Conservation (phyloP, 2,329 filamentous ascomycete genomes). For the Aspergillus ochraceus region DNA sequence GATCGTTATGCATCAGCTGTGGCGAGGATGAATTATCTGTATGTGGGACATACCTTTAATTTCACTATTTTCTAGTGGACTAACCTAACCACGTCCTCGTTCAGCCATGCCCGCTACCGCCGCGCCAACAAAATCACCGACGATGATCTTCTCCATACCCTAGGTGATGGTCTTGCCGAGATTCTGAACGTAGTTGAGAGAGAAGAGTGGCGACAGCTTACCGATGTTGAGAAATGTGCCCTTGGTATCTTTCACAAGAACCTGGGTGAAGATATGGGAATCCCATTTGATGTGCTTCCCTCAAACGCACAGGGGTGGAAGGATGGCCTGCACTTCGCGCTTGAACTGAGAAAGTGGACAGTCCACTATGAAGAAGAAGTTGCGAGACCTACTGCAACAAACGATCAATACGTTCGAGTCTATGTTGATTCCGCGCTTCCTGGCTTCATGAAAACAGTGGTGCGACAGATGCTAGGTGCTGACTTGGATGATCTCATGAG, state of each 20-base stretch:
- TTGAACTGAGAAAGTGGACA: slow-evolving; percentile 13
- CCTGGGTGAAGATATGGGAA: slow-evolving; percentile 66
- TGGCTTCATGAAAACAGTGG: slow-evolving; percentile 3
- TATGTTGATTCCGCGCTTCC: slow-evolving; percentile 19
- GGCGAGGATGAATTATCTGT: slow-evolving; percentile 60
- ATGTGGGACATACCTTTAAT: background rate
- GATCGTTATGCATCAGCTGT: slow-evolving; percentile 48
- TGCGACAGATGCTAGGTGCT: slow-evolving; percentile 16
- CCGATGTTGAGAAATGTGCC: slow-evolving; percentile 64
- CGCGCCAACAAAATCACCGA: slow-evolving; percentile 56
- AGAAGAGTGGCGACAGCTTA: slow-evolving; percentile 67
- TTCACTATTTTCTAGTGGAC: background rate
- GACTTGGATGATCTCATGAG: slow-evolving; percentile 20
- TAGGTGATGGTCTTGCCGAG: slow-evolving; percentile 61
- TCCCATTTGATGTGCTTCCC: slow-evolving; percentile 38
- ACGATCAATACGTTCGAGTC: slow-evolving; percentile 18
- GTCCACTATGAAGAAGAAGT: slow-evolving; percentile 13
- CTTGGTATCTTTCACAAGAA: slow-evolving; percentile 62
- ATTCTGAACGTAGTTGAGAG: slow-evolving; percentile 58
- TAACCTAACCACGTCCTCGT: background rate
- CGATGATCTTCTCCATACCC: slow-evolving; percentile 59
- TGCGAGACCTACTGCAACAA: slow-evolving; percentile 13
- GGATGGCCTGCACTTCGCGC: slow-evolving; percentile 9
- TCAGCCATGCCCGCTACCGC: slow-evolving; percentile 51
- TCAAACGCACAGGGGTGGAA: slow-evolving; percentile 14